phyloP scores from a whole-genome alignment of 2,329 filamentous ascomycete species.

The Colletotrichum viniferum region DNA sequence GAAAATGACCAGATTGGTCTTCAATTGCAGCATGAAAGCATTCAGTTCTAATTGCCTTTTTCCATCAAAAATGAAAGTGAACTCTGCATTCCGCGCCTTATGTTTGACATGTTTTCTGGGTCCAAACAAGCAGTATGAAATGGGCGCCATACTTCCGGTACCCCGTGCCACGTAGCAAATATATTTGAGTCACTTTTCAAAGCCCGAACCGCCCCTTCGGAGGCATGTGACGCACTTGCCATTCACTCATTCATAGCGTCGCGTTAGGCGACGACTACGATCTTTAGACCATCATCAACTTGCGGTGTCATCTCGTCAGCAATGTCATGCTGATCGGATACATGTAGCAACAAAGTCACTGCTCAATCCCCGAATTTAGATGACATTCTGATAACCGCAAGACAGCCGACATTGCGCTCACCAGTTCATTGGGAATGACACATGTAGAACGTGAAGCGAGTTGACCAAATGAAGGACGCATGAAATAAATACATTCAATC shows the following conservation, averaged over 20 bases:
- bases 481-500: neutral
- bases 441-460: too few relatives aligned
- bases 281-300: neutral
- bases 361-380: neutral
- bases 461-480: neutral
- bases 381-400: neutral
- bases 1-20: accelerated
- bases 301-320: neutral
- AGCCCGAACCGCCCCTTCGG: neutral
- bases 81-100: neutral
- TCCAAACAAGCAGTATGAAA: neutral
- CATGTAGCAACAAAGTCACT: neutral
- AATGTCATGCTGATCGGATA: neutral
- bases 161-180: neutral
- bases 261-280: neutral
- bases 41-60: neutral
- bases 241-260: neutral
- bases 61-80: neutral
- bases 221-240: neutral
- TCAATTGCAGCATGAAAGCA: accelerated
- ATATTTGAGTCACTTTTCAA: neutral
- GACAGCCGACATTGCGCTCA: neutral
- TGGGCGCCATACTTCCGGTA: neutral
- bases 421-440: too few relatives aligned
- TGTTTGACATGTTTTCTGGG: neutral